Conservation (phyloP, 2,329 filamentous ascomycete species). For the Cercospora sp. region DNA sequence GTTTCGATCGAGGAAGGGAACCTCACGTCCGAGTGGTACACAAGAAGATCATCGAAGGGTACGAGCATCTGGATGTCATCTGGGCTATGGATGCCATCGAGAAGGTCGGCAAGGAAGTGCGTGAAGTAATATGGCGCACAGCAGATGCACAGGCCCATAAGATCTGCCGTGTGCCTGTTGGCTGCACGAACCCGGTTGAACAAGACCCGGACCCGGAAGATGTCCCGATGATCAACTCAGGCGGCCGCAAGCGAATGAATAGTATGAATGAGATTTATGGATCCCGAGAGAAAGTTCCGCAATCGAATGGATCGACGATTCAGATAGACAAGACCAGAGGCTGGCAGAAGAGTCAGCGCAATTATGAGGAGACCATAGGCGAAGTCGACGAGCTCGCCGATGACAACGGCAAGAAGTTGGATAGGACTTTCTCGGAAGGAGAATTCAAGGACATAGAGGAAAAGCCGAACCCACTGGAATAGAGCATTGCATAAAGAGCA, state of each 20-base stretch:
- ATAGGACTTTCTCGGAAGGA: conserved; percentile 19
- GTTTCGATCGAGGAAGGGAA: conserved; percentile 75
- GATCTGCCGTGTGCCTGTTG: conserved; percentile 63
- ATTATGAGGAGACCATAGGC: conserved; percentile 19
- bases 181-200: conserved; percentile 55
- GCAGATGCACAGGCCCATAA: conserved; percentile 56
- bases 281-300: background rate
- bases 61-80: conserved; percentile 91
- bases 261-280: conserved; percentile 30
- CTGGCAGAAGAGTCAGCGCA: conserved; percentile 9
- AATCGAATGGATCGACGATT: background rate
- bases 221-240: conserved; percentile 33
- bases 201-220: conserved; percentile 27
- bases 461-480: conserved; percentile 34
- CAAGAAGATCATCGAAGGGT: conserved; percentile 77
- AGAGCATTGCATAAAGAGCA: background rate
- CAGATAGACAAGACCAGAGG: conserved; percentile 19
- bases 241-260: conserved; percentile 34
- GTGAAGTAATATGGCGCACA: conserved; percentile 82
- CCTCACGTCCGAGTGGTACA: conserved; percentile 80
- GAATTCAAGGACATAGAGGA: conserved; percentile 35
- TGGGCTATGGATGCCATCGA: conserved; percentile 90
- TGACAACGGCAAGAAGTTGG: conserved; percentile 3
- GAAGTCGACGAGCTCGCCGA: conserved; percentile 17
- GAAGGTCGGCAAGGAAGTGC: conserved; percentile 77